These are phyloP conservation scores for Cutaneotrichosporon sp. DNA, from an alignment of 1,284 basidiomycete species.

Conservation along the genomic window DNA sequence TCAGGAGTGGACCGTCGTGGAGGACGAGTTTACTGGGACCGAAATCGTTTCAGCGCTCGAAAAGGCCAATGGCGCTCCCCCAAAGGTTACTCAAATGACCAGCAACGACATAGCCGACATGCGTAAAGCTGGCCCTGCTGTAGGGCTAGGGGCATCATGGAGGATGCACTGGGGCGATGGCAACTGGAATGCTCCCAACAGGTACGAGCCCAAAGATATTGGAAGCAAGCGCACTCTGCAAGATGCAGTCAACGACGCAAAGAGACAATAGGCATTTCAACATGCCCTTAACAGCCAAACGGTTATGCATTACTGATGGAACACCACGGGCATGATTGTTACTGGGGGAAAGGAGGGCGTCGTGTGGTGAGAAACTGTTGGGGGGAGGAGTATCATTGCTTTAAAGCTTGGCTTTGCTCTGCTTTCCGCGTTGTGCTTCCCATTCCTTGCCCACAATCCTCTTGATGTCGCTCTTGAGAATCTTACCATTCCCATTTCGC, in stretches of 20 bases:
- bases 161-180: conserved; percentile 12
- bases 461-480: conserved; percentile 18
- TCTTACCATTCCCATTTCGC: conserved; percentile 19
- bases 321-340: too few relatives aligned
- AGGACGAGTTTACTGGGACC: conserved; percentile 7
- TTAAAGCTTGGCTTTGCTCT: conserved; percentile 6
- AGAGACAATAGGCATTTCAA: background rate
- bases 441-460: conserved; percentile 12
- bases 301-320: too few relatives aligned
- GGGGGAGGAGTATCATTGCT: too few relatives aligned
- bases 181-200: conserved; percentile 3
- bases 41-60: conserved; percentile 6
- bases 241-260: conserved; percentile 2
- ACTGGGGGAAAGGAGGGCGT: too few relatives aligned
- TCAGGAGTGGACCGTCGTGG: conserved; percentile 5
- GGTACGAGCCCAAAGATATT: conserved; percentile 3
- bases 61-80: background rate
- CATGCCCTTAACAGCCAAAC: background rate
- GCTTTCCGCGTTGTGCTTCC: conserved; percentile 3
- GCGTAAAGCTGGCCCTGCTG: background rate
- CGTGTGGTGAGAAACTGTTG: too few relatives aligned
- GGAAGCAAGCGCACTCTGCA: background rate
- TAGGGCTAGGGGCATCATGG: conserved; percentile 9
- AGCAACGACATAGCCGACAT: background rate
- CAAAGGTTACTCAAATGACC: background rate